A percentile compares a stretch with the other conserved stretches of the same genome.
Conservation (phyloP, 306 rosid species). For the Lathyrus sativus region DNA sequence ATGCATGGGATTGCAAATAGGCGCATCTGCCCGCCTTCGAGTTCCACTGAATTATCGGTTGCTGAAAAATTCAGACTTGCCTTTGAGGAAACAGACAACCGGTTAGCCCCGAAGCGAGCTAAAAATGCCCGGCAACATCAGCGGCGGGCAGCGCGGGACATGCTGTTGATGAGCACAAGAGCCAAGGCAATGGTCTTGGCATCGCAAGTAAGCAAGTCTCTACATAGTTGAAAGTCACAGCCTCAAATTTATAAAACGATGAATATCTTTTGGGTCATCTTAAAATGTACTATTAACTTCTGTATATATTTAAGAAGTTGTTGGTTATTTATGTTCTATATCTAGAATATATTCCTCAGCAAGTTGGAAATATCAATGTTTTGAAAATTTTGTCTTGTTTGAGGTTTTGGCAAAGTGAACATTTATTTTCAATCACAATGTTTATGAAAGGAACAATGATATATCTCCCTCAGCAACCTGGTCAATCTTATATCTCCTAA, state of each 20-base stretch:
- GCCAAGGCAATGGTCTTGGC: constrained; percentile 79
- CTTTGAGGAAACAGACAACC: constrained; percentile 82
- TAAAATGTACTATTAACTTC: constrained; percentile 25
- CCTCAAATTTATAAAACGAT: background rate
- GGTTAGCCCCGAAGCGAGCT: constrained; percentile 88
- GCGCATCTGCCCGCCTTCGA: constrained; percentile 40
- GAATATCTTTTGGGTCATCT: background rate
- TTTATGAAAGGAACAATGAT: constrained; percentile 3
- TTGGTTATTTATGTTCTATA: constrained; percentile 7
- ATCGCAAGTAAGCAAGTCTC: constrained; percentile 67
- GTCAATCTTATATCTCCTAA: background rate
- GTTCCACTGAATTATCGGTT: constrained; percentile 60
- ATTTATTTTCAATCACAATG: background rate
- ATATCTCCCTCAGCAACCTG: background rate
- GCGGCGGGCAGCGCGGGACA: constrained; percentile 76
- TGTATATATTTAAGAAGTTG: constrained; percentile 31
- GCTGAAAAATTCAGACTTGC: constrained; percentile 94
- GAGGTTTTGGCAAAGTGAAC: constrained; percentile 10
- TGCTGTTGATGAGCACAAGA: constrained; percentile 63
- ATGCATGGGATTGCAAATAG: constrained; percentile 46
- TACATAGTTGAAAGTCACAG: constrained; percentile 44
- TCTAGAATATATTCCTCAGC: constrained; percentile 7
- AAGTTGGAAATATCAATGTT: constrained; percentile 1
- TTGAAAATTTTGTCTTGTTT: constrained; percentile 21
- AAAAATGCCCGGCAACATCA: constrained; percentile 89